Evolutionary conservation across 2,329 filamentous ascomycete genomes (phyloP).

Genomic region (Colletotrichum sp.): DNA sequence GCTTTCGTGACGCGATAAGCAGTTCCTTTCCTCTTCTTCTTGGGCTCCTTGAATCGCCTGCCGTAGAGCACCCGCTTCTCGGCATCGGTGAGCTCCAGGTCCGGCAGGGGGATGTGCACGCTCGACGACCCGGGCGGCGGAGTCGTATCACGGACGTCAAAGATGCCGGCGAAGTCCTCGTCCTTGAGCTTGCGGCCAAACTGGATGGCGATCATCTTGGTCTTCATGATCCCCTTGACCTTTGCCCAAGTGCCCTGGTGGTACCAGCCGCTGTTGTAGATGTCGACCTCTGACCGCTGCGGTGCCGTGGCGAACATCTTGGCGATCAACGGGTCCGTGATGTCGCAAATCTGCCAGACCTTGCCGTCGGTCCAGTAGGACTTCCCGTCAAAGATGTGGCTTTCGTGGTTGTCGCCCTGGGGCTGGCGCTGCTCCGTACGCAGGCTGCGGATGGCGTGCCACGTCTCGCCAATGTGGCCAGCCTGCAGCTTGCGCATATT

Average conservation of each 20-base stretch:
- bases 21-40: slow-evolving; percentile 25
- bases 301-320: slow-evolving; percentile 69
- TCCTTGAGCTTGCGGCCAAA: slow-evolving; percentile 57
- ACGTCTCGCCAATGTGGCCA: slow-evolving; percentile 50
- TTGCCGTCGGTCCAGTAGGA: slow-evolving; percentile 80
- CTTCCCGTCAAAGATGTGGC: slow-evolving; percentile 84
- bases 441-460: slow-evolving; percentile 52
- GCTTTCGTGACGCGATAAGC: slow-evolving; percentile 24
- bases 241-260: slow-evolving; percentile 83
- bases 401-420: slow-evolving; percentile 46
- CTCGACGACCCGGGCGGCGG: slow-evolving; percentile 28
- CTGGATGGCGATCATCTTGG: slow-evolving; percentile 76
- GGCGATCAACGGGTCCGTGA: slow-evolving; percentile 78
- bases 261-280: slow-evolving; percentile 79
- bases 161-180: slow-evolving; percentile 48
- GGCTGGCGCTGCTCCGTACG: slow-evolving; percentile 39
- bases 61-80: slow-evolving; percentile 39
- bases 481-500: slow-evolving; percentile 65
- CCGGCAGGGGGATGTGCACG: slow-evolving; percentile 43
- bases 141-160: slow-evolving; percentile 40
- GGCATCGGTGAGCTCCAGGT: slow-evolving; percentile 41
- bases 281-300: slow-evolving; percentile 63
- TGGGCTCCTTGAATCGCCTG: slow-evolving; percentile 31
- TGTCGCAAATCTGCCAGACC: slow-evolving; percentile 93
- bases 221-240: slow-evolving; percentile 85